Evolutionary conservation across 352 stramenopile genomes (phyloP).

Genomic region (Phytophthora pluvialis): DNA sequence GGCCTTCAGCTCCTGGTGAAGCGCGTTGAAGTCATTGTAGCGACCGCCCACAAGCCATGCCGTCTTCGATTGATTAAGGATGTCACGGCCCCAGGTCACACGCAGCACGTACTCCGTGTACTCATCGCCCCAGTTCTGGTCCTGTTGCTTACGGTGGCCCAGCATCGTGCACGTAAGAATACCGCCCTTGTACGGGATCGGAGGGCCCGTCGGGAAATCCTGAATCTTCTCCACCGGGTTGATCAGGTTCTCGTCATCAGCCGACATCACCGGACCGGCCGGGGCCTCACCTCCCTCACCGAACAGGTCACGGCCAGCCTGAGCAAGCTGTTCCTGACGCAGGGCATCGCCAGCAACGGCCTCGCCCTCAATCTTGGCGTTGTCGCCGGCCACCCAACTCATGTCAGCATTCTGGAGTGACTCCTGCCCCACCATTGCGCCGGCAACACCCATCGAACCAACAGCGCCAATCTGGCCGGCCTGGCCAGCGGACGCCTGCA

Average conservation of each 20-base stretch:
- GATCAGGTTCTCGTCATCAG: constrained; percentile 86
- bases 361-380: constrained; percentile 79
- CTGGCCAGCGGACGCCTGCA: constrained; percentile 68
- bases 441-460: constrained; percentile 76
- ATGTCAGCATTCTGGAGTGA: constrained; percentile 85
- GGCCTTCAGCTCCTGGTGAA: constrained; percentile 90
- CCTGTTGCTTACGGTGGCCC: constrained; percentile 87
- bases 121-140: constrained; percentile 91
- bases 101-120: constrained; percentile 91
- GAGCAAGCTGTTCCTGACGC: constrained; percentile 81
- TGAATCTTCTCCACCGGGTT: constrained; percentile 89
- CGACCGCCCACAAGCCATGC: constrained; percentile 88
- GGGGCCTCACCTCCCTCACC: constrained; percentile 81
- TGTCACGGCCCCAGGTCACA: constrained; percentile 89
- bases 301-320: constrained; percentile 87
- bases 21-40: constrained; percentile 92
- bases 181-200: constrained; percentile 91
- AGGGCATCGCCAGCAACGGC: constrained; percentile 75
- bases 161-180: constrained; percentile 92
- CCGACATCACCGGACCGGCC: constrained; percentile 81
- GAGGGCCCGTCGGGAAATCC: constrained; percentile 89
- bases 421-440: constrained; percentile 78
- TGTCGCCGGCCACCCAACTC: constrained; percentile 87
- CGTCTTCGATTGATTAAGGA: constrained; percentile 89
- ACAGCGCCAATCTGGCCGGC: constrained; percentile 78